Conservation (phyloP, 2,329 filamentous ascomycete genomes). For the Drechslerella dactyloides region DNA sequence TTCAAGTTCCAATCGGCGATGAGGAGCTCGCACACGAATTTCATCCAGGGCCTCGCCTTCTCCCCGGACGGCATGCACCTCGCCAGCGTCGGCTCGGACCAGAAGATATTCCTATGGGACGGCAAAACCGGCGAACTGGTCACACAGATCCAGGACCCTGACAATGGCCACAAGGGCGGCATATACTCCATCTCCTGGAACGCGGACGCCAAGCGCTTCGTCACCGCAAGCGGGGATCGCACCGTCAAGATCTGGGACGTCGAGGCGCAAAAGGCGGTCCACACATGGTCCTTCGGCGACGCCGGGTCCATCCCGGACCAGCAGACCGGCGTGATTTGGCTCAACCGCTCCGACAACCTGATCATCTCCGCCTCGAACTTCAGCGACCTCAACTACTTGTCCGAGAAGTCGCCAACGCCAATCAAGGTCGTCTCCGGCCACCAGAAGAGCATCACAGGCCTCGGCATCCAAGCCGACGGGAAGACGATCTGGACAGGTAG, state of each 20-base stretch:
- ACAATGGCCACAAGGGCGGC: constrained; percentile 86
- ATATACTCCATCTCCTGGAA: constrained; percentile 93
- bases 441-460: constrained; percentile 85
- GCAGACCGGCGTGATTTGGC: constrained; percentile 93
- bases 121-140: constrained; percentile 90
- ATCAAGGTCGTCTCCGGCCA: constrained; percentile 80
- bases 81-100: constrained; percentile 90
- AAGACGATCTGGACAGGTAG: constrained; percentile 84
- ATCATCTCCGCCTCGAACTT: constrained; percentile 88
- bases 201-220: constrained; percentile 81
- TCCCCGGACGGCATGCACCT: constrained; percentile 83
- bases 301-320: constrained; percentile 81
- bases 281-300: constrained; percentile 83
- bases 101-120: constrained; percentile 90
- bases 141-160: constrained; percentile 71
- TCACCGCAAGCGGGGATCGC: constrained; percentile 90
- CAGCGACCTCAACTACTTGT: constrained; percentile 88
- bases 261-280: constrained; percentile 75
- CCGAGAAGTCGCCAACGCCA: constrained; percentile 72
- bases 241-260: constrained; percentile 94
- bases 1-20: constrained; percentile 95
- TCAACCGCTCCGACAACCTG: constrained; percentile 78
- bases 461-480: constrained; percentile 65
- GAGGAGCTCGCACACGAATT: constrained; percentile 77
- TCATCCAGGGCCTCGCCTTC: constrained; percentile 85